Evolutionary conservation across 805 yeast species (phyloP).

Genomic region (Yarrowia deformans): DNA sequence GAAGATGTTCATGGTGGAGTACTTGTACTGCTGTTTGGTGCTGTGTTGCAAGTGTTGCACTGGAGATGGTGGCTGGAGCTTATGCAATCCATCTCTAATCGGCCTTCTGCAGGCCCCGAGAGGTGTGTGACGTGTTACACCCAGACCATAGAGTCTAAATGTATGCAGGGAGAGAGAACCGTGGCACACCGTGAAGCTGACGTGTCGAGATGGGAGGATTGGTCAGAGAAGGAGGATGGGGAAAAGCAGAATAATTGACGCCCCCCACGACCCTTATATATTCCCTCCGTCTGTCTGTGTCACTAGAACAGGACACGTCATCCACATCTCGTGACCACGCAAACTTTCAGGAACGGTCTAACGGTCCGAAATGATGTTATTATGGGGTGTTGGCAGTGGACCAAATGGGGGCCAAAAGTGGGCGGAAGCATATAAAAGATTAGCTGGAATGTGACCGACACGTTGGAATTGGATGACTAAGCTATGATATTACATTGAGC

Average conservation of each 20-base stretch:
- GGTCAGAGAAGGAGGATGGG: no score
- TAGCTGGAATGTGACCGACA: no score
- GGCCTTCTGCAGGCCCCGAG: neutral
- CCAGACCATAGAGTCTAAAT: neutral
- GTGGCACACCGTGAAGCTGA: neutral
- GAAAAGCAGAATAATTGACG: no score
- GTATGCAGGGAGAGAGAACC: conserved; percentile 2
- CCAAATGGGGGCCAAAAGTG: no score
- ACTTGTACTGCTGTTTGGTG: no score
- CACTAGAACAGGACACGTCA: neutral
- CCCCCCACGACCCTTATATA: neutral
- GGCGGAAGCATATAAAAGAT: no score
- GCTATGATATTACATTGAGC: no score
- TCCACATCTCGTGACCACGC: no score
- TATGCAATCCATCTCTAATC: conserved; percentile 3
- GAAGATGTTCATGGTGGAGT: conserved; percentile 31
- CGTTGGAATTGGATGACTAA: no score
- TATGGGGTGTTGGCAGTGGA: no score
- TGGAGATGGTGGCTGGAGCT: neutral
- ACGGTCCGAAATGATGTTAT: neutral
- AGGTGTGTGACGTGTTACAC: conserved; percentile 31
- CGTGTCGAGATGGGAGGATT: neutral
- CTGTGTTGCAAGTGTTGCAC: no score
- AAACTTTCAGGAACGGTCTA: no score
- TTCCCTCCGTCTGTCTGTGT: neutral